A percentile compares a stretch with the other conserved stretches of the same genome.
Conservation (phyloP, 73 alveolate species). For the Tetrahymena thermophila region DNA sequence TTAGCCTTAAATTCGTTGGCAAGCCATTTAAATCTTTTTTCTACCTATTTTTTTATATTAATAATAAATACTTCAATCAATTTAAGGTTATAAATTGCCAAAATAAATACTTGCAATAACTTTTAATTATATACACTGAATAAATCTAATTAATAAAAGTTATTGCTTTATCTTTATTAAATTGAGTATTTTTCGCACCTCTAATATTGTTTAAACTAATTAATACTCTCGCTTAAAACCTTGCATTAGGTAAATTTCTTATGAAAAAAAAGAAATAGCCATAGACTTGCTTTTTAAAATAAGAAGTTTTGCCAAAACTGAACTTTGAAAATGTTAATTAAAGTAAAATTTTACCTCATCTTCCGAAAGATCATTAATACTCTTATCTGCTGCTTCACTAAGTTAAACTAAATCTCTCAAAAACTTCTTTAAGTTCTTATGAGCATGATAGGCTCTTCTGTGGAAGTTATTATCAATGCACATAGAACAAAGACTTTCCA, state of each 20-base stretch:
- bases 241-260: not conserved
- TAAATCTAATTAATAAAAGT: not conserved
- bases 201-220: not conserved
- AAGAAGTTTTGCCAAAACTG: not conserved
- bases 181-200: not conserved
- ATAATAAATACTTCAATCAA: not conserved
- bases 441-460: not conserved
- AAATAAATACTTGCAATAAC: not conserved
- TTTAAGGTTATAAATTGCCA: not conserved
- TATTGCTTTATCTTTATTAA: not conserved
- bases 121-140: not conserved
- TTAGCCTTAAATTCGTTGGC: not conserved
- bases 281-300: not conserved
- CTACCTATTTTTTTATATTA: not conserved
- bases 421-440: not conserved
- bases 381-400: not conserved
- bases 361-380: not conserved
- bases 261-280: not conserved
- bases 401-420: not conserved
- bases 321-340: not conserved
- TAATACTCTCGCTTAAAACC: too few species aligned
- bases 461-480: not conserved
- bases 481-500: not conserved
- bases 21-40: not conserved
- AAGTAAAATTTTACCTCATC: not conserved